These are phyloP conservation scores for Crithidia sp. DNA, from an alignment of 208 protist genomes.

Conservation along the genomic window DNA sequence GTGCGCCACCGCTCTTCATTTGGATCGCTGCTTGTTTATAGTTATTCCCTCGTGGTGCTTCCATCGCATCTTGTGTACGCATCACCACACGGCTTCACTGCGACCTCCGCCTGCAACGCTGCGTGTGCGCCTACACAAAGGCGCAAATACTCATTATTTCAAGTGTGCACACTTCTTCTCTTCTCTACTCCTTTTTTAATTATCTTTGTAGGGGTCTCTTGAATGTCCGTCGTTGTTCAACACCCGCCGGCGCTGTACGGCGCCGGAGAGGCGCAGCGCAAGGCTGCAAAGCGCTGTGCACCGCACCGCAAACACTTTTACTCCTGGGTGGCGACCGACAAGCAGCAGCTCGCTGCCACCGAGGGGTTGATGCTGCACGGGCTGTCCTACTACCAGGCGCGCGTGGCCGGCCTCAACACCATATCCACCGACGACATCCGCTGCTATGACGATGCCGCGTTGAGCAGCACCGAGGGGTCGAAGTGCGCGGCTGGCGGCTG, in stretches of 20 bases:
- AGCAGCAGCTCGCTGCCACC: slow-evolving; percentile 24
- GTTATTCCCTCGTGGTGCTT: too few species aligned
- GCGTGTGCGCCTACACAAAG: too few species aligned
- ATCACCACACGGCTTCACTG: too few species aligned
- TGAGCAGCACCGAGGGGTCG: not conserved
- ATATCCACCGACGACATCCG: slow-evolving; percentile 53
- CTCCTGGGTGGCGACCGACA: slow-evolving; percentile 47
- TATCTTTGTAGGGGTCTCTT: too few species aligned
- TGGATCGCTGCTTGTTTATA: too few species aligned
- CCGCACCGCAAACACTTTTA: slow-evolving; percentile 44
- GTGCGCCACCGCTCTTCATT: too few species aligned
- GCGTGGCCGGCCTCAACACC: slow-evolving; percentile 59
- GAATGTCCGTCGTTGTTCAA: slow-evolving; percentile 12
- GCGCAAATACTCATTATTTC: too few species aligned
- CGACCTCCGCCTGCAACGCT: too few species aligned
- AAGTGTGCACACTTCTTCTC: not conserved
- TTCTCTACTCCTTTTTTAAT: too few species aligned
- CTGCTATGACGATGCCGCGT: slow-evolving; percentile 11
- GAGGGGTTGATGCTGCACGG: slow-evolving; percentile 42
- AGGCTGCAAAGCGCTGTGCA: slow-evolving; percentile 4
- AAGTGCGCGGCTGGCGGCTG: not conserved
- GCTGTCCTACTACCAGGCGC: slow-evolving; percentile 37
- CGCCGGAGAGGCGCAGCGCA: not conserved
- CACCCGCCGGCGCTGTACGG: not conserved
- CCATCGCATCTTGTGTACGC: too few species aligned